phyloP scores from a whole-genome alignment of 768 basidiomycete species.

The Artomyces pyxidatus region DNA sequence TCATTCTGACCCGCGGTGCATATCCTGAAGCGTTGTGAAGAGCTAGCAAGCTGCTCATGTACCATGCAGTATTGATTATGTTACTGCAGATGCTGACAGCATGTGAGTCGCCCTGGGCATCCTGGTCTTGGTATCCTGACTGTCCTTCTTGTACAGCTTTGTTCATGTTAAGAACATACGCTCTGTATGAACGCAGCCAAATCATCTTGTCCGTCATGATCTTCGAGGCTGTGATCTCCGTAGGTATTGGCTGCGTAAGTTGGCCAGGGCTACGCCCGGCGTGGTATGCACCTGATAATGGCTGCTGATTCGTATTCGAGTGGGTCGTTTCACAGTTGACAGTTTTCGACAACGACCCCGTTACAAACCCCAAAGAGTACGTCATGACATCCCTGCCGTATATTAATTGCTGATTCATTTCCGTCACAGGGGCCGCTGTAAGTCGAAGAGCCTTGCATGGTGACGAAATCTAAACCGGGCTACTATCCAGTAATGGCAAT shows the following conservation, averaged over 20 bases:
- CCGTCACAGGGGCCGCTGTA: background rate
- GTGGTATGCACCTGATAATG: background rate
- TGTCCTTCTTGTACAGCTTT: background rate
- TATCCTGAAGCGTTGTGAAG: background rate
- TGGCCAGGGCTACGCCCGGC: background rate
- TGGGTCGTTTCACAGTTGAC: constrained; percentile 2
- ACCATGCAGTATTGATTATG: background rate
- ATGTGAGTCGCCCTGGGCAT: background rate
- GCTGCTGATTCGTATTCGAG: too few relatives aligned
- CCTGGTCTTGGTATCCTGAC: background rate
- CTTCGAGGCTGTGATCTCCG: background rate
- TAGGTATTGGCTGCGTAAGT: background rate
- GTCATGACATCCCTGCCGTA: background rate
- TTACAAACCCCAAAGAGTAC: background rate
- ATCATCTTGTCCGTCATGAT: background rate
- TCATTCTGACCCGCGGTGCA: background rate
- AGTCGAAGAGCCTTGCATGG: background rate
- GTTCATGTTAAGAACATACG: background rate
- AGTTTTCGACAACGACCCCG: background rate
- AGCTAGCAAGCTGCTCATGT: background rate
- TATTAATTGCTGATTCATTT: background rate
- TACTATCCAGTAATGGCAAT: constrained; percentile 9
- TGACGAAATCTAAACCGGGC: background rate
- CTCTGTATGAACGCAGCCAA: background rate
- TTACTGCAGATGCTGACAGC: background rate